Percentiles rank a stretch among this genome's conserved stretches.
phyloP scores from a whole-genome alignment of 768 basidiomycete genomes.

The Termitomyces sp. region DNA sequence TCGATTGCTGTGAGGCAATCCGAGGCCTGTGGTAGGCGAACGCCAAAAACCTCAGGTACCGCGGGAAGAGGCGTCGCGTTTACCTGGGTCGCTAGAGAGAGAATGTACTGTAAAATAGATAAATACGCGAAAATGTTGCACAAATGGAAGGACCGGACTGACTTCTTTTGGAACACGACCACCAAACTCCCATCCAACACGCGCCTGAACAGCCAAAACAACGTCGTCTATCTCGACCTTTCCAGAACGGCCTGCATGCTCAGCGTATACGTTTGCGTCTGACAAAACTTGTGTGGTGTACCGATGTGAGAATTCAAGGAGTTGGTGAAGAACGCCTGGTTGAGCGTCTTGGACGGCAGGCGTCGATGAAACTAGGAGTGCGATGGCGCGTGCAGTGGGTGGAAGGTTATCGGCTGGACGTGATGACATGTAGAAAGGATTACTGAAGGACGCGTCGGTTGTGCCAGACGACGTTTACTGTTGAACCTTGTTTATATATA shows the following conservation, averaged over 20 bases:
- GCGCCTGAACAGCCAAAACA: slow-evolving; percentile 77
- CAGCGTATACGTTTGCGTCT: slow-evolving; percentile 84
- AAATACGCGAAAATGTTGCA: background rate
- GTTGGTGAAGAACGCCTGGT: slow-evolving; percentile 81
- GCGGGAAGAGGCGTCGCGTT: slow-evolving; percentile 77
- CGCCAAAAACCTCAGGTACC: slow-evolving; percentile 87
- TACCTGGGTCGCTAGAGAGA: slow-evolving; percentile 79
- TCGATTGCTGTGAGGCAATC: slow-evolving; percentile 79
- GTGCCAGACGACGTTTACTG: background rate
- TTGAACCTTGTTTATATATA: slow-evolving; percentile 1
- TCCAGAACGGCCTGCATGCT: slow-evolving; percentile 75
- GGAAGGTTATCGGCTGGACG: slow-evolving; percentile 66
- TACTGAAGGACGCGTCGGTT: too few relatives aligned
- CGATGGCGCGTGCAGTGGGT: slow-evolving; percentile 82
- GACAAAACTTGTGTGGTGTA: slow-evolving; percentile 82
- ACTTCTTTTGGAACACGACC: slow-evolving; percentile 90
- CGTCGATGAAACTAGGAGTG: slow-evolving; percentile 77
- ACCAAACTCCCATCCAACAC: slow-evolving; percentile 91
- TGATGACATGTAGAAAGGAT: slow-evolving; percentile 39
- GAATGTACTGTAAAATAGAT: slow-evolving; percentile 52
- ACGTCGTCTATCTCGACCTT: slow-evolving; percentile 85
- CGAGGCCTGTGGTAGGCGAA: slow-evolving; percentile 66
- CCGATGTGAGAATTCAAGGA: slow-evolving; percentile 82
- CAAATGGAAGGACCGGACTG: slow-evolving; percentile 14
- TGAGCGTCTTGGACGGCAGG: slow-evolving; percentile 85